Conservation (phyloP, 225 moss, liverwort and hornwort genomes). For the Antitrichia curtipendula region DNA sequence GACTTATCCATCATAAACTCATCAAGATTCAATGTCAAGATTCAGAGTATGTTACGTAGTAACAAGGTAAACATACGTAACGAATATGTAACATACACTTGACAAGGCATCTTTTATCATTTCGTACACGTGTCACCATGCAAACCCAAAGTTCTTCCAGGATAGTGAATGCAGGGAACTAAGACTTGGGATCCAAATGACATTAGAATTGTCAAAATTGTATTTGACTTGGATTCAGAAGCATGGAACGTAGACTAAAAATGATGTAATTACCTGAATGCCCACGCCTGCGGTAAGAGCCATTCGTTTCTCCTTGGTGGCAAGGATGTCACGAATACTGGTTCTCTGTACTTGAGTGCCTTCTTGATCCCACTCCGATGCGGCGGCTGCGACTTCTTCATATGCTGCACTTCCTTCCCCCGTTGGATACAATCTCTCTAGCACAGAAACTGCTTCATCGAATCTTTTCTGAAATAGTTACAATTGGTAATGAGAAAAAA, state of each 20-base stretch:
- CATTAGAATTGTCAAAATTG: neutral
- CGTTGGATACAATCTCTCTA: conserved; percentile 47
- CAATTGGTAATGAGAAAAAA: neutral
- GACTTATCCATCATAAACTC: neutral
- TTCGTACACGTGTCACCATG: neutral
- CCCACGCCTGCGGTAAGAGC: conserved; percentile 85
- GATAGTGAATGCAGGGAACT: neutral
- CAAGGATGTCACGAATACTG: conserved; percentile 37
- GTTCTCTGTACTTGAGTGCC: neutral
- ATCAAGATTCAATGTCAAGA: neutral
- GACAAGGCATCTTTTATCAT: neutral
- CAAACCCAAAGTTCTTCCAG: neutral
- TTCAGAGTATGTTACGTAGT: neutral
- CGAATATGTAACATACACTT: neutral
- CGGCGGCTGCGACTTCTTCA: conserved; percentile 52
- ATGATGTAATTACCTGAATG: conserved; percentile 45
- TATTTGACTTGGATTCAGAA: neutral
- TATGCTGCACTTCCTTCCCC: conserved; percentile 54
- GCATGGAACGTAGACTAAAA: neutral
- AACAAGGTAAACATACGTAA: neutral
- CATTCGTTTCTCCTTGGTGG: conserved; percentile 54
- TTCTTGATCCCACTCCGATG: conserved; percentile 26
- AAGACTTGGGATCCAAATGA: neutral
- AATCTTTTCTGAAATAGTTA: conserved; percentile 50
- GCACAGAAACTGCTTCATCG: conserved; percentile 53